Percentiles rank a stretch among this genome's conserved stretches.
These are phyloP conservation scores for Xylaria sp. DNA, from an alignment of 2,329 filamentous ascomycete species.

Conservation along the genomic window DNA sequence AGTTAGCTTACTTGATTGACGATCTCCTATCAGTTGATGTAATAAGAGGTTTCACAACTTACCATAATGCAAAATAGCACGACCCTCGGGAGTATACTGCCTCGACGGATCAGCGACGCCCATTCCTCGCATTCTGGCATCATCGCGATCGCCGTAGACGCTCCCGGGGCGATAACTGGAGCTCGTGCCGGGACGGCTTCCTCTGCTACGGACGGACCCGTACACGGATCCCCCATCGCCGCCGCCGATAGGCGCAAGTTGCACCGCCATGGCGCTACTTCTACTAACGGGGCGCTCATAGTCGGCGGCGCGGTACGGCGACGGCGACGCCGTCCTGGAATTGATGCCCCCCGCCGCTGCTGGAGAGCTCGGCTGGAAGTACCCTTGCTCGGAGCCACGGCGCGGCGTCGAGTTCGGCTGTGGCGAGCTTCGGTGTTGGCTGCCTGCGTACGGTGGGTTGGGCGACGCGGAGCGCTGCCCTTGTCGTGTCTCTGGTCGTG, in stretches of 20 bases:
- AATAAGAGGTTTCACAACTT: conserved; percentile 56
- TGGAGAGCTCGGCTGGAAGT: conserved; percentile 63
- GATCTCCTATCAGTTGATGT: no score
- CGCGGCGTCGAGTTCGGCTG: conserved; percentile 55
- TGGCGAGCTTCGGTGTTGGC: conserved; percentile 49
- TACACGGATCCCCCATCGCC: conserved; percentile 65
- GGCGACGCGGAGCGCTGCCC: conserved; percentile 45
- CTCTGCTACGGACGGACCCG: conserved; percentile 56
- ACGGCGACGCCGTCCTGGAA: conserved; percentile 58
- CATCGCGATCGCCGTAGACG: conserved; percentile 63
- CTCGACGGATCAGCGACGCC: conserved; percentile 85
- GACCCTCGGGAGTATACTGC: conserved; percentile 85
- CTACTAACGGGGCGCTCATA: conserved; percentile 60
- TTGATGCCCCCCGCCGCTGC: conserved; percentile 58
- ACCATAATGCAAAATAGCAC: conserved; percentile 93
- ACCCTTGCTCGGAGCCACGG: conserved; percentile 59
- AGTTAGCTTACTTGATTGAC: conserved; percentile 25
- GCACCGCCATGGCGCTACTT: conserved; percentile 70
- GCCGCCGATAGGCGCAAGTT: conserved; percentile 68
- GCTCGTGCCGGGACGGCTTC: conserved; percentile 60
- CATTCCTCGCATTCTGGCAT: conserved; percentile 73
- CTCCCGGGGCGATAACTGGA: conserved; percentile 59
- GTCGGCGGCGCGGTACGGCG: conserved; percentile 56
- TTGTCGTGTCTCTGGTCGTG: conserved; percentile 49
- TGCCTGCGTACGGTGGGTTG: conserved; percentile 39